Base-by-base conservation (phyloP, 768 basidiomycete species). In the Leccinum rimulosum region DNA sequence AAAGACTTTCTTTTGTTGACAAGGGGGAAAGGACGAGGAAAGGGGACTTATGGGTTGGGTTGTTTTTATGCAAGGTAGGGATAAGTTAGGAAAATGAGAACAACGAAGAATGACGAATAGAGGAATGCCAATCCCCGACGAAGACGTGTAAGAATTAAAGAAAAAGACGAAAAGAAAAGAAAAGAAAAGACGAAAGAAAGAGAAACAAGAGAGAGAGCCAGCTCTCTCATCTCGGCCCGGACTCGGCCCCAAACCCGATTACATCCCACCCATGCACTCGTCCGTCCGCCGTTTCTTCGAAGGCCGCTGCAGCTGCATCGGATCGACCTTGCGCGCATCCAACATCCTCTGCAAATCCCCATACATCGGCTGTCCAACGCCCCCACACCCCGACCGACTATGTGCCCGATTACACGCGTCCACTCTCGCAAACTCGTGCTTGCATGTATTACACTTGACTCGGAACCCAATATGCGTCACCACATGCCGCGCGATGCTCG, bases 401-500 rank as follows among this genome's bases (percentile, higher is more conserved):
- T 72, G 71, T 12, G 72, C 73, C 56, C 71, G 73, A 60, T 74
- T 72, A 25, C 73, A 72, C 19, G 71, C 71, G 48, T 72, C 73
- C 62, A 67, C 71, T 30, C 71, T 63, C 40, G 71, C 73, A 59
- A 73, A 74, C 59, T 71, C 71, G 58, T 64, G 68, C 61, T 63
- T 67, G 63, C 71, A 72, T 17, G 67, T 64, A 52, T 63, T 55
- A 27, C 71, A 72, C 49, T 70, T 70, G 36, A 74, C 65, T 28
- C 73, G 55, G 19, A 65, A 74, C 1, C 73, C 71, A 19, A 72
- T 61, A 19, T 72, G 71, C 45, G 71, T 72, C 54, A 72, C 67
- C 55, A 72, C 70, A 35, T 72, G 71, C 5, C 73, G 67, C 8
- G 71, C 71, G 19, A 72, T 74, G 17, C 70, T 71, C 48, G 71